These are phyloP conservation scores for Pseudohalonectria lignicola DNA, from an alignment of 2,329 filamentous ascomycete genomes.

Conservation along the genomic window DNA sequence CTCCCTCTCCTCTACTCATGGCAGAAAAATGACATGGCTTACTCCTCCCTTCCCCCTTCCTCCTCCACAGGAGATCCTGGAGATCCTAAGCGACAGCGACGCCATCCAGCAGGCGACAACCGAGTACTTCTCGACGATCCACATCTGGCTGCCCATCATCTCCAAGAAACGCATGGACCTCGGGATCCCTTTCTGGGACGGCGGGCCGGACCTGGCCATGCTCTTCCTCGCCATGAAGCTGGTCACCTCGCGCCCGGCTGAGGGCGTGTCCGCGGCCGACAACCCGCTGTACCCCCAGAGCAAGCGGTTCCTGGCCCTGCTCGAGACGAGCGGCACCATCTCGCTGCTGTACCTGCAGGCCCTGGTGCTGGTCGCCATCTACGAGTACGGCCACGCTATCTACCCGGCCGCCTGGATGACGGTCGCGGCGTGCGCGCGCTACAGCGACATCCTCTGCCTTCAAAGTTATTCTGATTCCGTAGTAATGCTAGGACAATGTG, in stretches of 20 bases:
- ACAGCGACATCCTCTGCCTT: conserved; percentile 32
- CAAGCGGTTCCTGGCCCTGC: conserved; percentile 26
- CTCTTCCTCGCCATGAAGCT: conserved; percentile 39
- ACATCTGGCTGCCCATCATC: conserved; percentile 36
- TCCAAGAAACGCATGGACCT: conserved; percentile 33
- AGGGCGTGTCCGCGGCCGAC: neutral
- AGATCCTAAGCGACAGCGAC: conserved; percentile 23
- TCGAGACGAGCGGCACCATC: conserved; percentile 29
- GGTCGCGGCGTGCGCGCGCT: conserved; percentile 29
- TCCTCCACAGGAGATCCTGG: conserved; percentile 21
- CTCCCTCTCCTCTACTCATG: neutral
- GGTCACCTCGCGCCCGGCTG: conserved; percentile 16
- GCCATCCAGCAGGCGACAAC: conserved; percentile 24
- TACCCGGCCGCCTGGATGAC: conserved; percentile 39
- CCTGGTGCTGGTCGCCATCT: conserved; percentile 31
- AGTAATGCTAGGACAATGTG: conserved; percentile 22
- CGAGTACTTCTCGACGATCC: conserved; percentile 30
- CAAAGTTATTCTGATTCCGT: conserved; percentile 21
- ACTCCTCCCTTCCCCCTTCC: too few relatives aligned
- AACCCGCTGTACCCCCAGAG: conserved; percentile 27
- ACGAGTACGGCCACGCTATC: conserved; percentile 35
- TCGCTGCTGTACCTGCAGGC: conserved; percentile 33
- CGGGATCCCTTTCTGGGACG: conserved; percentile 27
- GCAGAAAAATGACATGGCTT: too few relatives aligned
- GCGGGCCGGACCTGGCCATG: conserved; percentile 31